Percentiles rank a stretch among this genome's conserved stretches.
These are phyloP conservation scores for Zymoseptoria brevis DNA, from an alignment of 2,329 filamentous ascomycete species.

Conservation along the genomic window DNA sequence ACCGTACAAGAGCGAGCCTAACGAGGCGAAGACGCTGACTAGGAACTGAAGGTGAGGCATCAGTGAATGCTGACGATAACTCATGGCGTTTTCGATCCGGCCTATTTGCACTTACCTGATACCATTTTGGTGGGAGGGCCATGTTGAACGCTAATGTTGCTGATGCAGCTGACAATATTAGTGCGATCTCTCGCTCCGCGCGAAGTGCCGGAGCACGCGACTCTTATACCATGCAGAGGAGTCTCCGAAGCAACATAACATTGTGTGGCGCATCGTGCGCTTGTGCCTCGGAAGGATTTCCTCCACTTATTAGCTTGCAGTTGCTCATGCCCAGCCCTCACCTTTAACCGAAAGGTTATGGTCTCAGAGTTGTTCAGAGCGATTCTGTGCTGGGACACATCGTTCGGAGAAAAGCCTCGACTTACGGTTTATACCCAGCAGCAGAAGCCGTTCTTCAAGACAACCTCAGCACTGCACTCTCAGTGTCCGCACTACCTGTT, in stretches of 20 bases:
- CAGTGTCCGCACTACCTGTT: neutral
- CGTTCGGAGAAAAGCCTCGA: neutral
- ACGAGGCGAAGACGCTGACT: constrained; percentile 50
- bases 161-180: neutral
- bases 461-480: neutral
- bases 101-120: constrained; percentile 33
- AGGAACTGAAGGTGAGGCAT: constrained; percentile 39
- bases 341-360: neutral
- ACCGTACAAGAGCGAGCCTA: constrained; percentile 51
- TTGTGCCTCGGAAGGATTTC: neutral
- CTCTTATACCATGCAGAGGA: neutral
- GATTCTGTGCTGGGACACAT: neutral
- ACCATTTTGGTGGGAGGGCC: constrained; percentile 50
- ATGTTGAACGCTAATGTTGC: constrained; percentile 28
- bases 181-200: neutral
- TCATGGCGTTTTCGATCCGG: neutral
- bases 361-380: neutral
- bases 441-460: neutral
- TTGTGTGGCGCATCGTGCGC: neutral
- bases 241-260: neutral
- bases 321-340: neutral
- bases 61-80: neutral
- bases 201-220: neutral
- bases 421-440: too few species aligned
- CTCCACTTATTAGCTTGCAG: neutral